Base-by-base conservation (phyloP, 2,329 filamentous ascomycete species). In the Sclerotinia minor region DNA sequence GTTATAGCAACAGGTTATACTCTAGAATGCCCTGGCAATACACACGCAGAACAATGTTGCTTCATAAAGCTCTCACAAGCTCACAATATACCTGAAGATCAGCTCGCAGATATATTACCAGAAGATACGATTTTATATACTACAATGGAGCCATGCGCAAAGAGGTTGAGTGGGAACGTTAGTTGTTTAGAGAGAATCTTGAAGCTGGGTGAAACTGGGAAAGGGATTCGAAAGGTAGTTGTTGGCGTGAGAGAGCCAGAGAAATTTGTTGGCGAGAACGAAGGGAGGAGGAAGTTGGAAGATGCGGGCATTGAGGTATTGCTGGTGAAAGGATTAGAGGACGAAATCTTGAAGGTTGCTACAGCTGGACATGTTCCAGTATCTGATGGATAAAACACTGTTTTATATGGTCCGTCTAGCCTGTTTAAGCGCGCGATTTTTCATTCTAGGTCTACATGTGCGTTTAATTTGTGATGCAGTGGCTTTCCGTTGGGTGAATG, bases 11-110 rank as follows among this genome's bases (percentile, higher is more conserved):
- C 92, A 1, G 94, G 95, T 66, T 98, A 94, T 80, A 97, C 95
- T 0, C 84, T 97, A 68, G 94, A 99, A 79, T 87, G 94, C 5
- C 84, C 88, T 57, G 95, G 94, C 53, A 99, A 99, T 80, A 98
- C 95, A 0, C 95, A 99, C 76, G 95, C 95, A 4, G 95, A 99
- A 77, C 93, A 99, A 80, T 94, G 90, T 78, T 96, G 92, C 76
- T 84, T 99, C 67, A 79, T 89, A 60, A 98, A 99, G 78, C 84
- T 89, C 19, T 82, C 86, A 1, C 75, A 80, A 59, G 73, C 81
- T 70, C 77, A 85, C 67, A 75, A 76, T 2, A 80, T 83, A 0
- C 68, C 82, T 26, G 88, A 90, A 71, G 84, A 86, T 64, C 76
- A 79, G 0, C 82, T 92, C 5, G 79, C 79, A 19, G 75, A 80